Evolutionary conservation across 2,329 filamentous ascomycete species (phyloP), one percentile per base, ranked within the genome.

Genomic region (Paecilomyces dactylethromorphus): DNA sequence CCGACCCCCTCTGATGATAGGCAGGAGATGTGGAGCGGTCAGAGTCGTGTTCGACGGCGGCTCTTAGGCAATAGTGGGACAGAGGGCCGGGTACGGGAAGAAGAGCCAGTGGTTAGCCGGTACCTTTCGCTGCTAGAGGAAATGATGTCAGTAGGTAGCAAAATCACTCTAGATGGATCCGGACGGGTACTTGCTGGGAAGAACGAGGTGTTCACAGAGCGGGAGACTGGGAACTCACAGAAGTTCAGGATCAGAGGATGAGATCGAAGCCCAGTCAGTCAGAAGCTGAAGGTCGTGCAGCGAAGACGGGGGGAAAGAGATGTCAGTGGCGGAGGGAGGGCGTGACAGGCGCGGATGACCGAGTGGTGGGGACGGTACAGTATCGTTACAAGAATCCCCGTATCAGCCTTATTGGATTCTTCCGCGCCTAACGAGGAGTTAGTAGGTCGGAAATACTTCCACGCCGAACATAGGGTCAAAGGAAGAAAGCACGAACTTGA

Each of bases 321-420:
- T 52, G 22, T 24, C 50, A 29, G 50, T 24, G 50, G 50, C 21
- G 21, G 50, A 52, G 49, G 18, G 49, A 52, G 11, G 29, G 50
- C 50, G 50, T 52, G 50, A 52, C 50, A 52, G 50, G 50, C 50
- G 50, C 50, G 50, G 50, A 26, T 52, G 50, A 52, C 50, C 50
- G 15, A 24, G 21, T 29, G 22, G 21, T 52, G 18, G 24, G 18
- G 49, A 24, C 6, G 21, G 10, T 24, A 29, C 50, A 15, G 50
- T 52, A 52, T 29, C 21, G 50, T 52, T 52, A 52, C 50, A 26
- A 26, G 24, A 26, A 26, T 5, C 5, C 35, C 15, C 18, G 8
- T 18, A 18, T 45, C 39, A 33, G 32, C 32, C 32, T 33, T 33
- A 33, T 33, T 33, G 12, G 5, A 11, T 11, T 13, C 8, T 33